Conservation (phyloP, 2,329 filamentous ascomycete genomes). For the Fusarium anguioides region DNA sequence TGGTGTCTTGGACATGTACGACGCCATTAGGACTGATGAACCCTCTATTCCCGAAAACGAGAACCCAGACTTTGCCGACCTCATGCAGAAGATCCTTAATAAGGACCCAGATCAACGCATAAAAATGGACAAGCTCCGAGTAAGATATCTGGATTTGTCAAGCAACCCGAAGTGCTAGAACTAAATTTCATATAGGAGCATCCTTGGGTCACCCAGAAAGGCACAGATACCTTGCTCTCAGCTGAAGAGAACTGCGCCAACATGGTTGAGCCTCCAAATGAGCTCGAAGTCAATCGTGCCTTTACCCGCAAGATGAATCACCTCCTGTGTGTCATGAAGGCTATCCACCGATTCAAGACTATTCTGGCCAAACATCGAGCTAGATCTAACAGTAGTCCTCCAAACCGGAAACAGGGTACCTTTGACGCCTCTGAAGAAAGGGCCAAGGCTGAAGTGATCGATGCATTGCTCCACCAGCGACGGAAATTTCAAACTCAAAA, state of each 20-base stretch:
- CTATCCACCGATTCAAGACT: slow-evolving; percentile 87
- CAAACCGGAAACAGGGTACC: slow-evolving; percentile 8
- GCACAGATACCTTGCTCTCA: slow-evolving; percentile 80
- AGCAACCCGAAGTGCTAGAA: background rate
- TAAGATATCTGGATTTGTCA: slow-evolving; percentile 58
- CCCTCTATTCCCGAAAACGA: slow-evolving; percentile 71
- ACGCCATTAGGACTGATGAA: slow-evolving; percentile 81
- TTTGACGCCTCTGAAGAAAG: slow-evolving; percentile 47
- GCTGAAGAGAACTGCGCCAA: slow-evolving; percentile 87
- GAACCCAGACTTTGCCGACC: slow-evolving; percentile 75
- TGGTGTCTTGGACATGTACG: slow-evolving; percentile 86
- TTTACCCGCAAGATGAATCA: slow-evolving; percentile 92
- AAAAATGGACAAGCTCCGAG: slow-evolving; percentile 82
- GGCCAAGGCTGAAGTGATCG: slow-evolving; percentile 60
- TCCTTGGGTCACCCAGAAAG: slow-evolving; percentile 89
- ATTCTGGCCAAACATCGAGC: slow-evolving; percentile 61
- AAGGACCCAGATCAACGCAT: slow-evolving; percentile 89
- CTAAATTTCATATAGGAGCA: slow-evolving; percentile 72
- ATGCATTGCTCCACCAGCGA: slow-evolving; percentile 60
- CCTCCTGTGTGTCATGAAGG: slow-evolving; percentile 89
- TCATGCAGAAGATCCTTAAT: slow-evolving; percentile 79
- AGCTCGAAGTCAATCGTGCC: slow-evolving; percentile 88
- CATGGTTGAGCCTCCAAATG: slow-evolving; percentile 84
- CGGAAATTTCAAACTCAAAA: slow-evolving; percentile 53
- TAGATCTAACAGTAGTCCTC: slow-evolving; percentile 17